Evolutionary conservation across 371 early-diverging fungal genomes (phyloP).

Genomic region (Rhizopus arrhizus): DNA sequence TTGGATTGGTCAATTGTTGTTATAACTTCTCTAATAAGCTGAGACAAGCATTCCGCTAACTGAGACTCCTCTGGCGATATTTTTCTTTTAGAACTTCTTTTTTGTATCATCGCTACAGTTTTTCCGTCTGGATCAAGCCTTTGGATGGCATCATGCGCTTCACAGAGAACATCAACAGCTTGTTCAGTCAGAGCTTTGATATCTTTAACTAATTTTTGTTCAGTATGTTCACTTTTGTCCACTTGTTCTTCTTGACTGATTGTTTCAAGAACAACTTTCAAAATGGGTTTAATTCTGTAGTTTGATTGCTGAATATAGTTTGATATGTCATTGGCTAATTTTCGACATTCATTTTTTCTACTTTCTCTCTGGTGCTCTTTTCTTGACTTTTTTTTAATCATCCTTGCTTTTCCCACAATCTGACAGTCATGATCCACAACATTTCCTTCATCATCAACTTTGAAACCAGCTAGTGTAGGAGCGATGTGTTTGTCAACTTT

Average conservation of each 20-base stretch:
- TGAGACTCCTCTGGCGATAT: no score
- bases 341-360: conserved; percentile 25
- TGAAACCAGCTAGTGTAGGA: no score
- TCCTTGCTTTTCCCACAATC: neutral
- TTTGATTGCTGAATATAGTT: conserved; percentile 21
- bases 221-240: conserved; percentile 30
- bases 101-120: no score
- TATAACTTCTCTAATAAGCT: no score
- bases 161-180: conserved; percentile 28
- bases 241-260: conserved; percentile 32
- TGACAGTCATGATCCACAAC: no score
- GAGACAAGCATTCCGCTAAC: no score
- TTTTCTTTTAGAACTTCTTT: no score
- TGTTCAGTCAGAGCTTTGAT: conserved; percentile 33
- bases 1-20: no score
- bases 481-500: no score
- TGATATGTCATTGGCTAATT: conserved; percentile 26
- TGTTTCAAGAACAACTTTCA: conserved; percentile 25
- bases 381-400: neutral
- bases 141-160: conserved; percentile 33
- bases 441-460: no score
- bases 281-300: conserved; percentile 28
- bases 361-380: conserved; percentile 19
- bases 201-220: conserved; percentile 24
- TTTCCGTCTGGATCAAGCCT: conserved; percentile 21